Base-by-base conservation (phyloP, 176 grass and related monocot species). In the Ampelocalamus luodianensis region DNA sequence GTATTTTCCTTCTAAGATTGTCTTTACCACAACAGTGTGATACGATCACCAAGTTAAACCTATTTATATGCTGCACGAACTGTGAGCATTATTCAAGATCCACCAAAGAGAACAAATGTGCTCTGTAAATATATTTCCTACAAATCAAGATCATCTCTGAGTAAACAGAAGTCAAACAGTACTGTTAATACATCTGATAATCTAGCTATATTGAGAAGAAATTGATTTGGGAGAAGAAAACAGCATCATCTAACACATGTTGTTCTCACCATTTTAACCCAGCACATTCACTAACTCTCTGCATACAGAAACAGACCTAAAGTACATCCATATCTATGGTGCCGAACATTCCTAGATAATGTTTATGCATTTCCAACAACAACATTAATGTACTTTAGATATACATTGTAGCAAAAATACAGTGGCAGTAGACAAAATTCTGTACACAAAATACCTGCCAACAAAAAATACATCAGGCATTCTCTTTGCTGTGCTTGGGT, bases 71-170 rank as follows among this genome's bases (percentile, higher is more conserved):
- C 22, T 55, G 17, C 72, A 54, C 56, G 17, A 55, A 18, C 43
- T 49, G 13, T 72, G 23, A 17, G 13, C 49, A 56, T 76, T 13
- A 76, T 55, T 76, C 8, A 56, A n/a, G 26, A 5, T 55, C 49
- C 49, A 56, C 29, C 29, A 76, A 76, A 56, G 72, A 38, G 17
- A 55, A 13, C 17, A 76, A 76, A 76, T 76, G 18, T 22, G 4
- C 26, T 15, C 4, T 27, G 26, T 75, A 50, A 75, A 55, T 32
- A 53, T 24, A 51, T 37, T 54, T 37, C 4, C 17, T 20, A 32
- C 49, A 56, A 75, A 53, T 29, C 72, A 76, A 22, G 29, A 40
- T 76, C n/a, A 22, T 37, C 32, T 11, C 14, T 38, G 0, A 27
- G 9, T 56, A 56, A 56, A 76, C 32, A 58, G 18, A 59, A 40